These are phyloP conservation scores for Crassisporium funariophilum DNA, from an alignment of 768 basidiomycete species.

Conservation along the genomic window DNA sequence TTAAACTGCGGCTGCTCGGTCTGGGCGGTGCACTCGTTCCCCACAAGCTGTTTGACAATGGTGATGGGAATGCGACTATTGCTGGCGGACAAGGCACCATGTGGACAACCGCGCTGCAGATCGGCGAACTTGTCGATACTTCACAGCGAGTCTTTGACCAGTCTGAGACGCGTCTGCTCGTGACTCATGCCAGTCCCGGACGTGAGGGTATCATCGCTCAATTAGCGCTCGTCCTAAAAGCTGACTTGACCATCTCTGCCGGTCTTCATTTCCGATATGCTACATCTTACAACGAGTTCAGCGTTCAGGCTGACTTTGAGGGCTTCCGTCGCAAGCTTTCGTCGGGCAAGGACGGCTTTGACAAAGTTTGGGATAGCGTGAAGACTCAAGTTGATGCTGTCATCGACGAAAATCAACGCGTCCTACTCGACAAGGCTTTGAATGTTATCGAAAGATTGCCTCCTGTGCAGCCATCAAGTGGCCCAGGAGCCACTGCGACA, in stretches of 20 bases:
- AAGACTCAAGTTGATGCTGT: slow-evolving; percentile 89
- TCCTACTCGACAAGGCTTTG: slow-evolving; percentile 87
- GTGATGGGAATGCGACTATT: slow-evolving; percentile 94
- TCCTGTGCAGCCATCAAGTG: slow-evolving; percentile 44
- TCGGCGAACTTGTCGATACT: slow-evolving; percentile 97
- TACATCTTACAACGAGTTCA: slow-evolving; percentile 95
- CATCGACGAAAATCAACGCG: slow-evolving; percentile 87
- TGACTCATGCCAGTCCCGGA: slow-evolving; percentile 91
- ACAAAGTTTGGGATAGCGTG: slow-evolving; percentile 94
- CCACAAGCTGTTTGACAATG: slow-evolving; percentile 95
- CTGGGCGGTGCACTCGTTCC: slow-evolving; percentile 93
- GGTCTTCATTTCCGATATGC: slow-evolving; percentile 98
- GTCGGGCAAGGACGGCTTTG: slow-evolving; percentile 79
- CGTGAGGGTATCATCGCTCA: slow-evolving; percentile 92
- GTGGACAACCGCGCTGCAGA: slow-evolving; percentile 98
- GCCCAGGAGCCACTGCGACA: slow-evolving; percentile 50
- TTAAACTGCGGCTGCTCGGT: slow-evolving; percentile 93
- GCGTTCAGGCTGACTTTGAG: slow-evolving; percentile 87
- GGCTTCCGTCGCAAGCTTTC: slow-evolving; percentile 81
- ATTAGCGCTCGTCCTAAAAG: slow-evolving; percentile 87
- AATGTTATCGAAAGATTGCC: slow-evolving; percentile 84
- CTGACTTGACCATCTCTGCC: slow-evolving; percentile 91
- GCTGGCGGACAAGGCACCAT: slow-evolving; percentile 98
- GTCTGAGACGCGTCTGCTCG: slow-evolving; percentile 89
- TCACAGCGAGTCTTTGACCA: slow-evolving; percentile 92